Percentiles rank a stretch among this genome's conserved stretches.
Conservation (phyloP, 2,329 filamentous ascomycete species). For the Microthyrium microscopicum region DNA sequence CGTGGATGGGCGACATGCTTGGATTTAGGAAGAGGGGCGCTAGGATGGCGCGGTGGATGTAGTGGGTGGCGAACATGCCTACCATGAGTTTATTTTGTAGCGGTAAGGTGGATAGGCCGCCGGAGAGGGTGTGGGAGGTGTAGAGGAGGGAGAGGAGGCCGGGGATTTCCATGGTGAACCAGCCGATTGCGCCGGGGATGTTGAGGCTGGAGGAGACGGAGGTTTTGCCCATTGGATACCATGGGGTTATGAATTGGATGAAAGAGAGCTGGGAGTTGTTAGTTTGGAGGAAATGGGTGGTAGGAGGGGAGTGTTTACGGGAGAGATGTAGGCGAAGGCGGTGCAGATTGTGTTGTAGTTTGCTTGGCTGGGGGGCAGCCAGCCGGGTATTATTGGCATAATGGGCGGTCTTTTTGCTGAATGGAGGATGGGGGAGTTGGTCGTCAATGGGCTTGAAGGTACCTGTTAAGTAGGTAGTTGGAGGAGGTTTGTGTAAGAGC, state of each 20-base stretch:
- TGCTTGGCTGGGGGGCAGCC: no score
- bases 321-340: no score
- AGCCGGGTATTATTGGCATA: no score
- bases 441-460: no score
- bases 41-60: slow-evolving; percentile 73
- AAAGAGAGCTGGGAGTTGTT: slow-evolving; percentile 64
- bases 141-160: slow-evolving; percentile 67
- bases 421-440: no score
- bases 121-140: slow-evolving; percentile 47
- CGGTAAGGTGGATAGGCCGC: slow-evolving; percentile 33
- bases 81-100: slow-evolving; percentile 66
- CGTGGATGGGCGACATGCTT: slow-evolving; percentile 81
- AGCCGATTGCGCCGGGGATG: slow-evolving; percentile 73
- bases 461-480: no score
- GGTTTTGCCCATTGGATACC: slow-evolving; percentile 88
- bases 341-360: no score
- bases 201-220: slow-evolving; percentile 61
- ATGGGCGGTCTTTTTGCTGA: no score
- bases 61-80: slow-evolving; percentile 62
- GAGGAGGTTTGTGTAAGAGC: no score
- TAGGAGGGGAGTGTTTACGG: no score
- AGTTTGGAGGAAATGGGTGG: no score
- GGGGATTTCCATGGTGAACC: slow-evolving; percentile 79
- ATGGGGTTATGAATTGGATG: slow-evolving; percentile 59
- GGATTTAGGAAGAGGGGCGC: slow-evolving; percentile 66